These are phyloP conservation scores for Bipolaris victoriae DNA, from an alignment of 2,329 filamentous ascomycete genomes.

Conservation along the genomic window DNA sequence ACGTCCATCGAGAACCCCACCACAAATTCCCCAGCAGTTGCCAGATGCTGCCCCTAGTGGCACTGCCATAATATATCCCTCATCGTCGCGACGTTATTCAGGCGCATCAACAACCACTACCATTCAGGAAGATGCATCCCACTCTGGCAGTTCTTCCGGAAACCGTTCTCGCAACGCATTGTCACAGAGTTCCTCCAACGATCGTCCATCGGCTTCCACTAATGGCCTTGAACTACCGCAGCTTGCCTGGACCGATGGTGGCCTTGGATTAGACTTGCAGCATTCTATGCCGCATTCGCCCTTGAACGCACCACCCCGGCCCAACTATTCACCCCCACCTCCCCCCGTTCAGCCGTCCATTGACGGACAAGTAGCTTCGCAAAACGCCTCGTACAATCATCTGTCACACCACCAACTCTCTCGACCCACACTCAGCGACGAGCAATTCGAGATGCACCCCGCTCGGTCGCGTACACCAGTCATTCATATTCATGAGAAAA, in stretches of 20 bases:
- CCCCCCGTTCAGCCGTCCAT: constrained; percentile 39
- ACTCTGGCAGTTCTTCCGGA: constrained; percentile 42
- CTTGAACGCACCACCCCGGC: constrained; percentile 49
- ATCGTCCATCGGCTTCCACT: constrained; percentile 31
- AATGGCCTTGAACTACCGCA: constrained; percentile 44
- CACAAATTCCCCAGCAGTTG: constrained; percentile 31
- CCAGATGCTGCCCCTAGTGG: constrained; percentile 37
- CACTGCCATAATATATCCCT: constrained; percentile 48
- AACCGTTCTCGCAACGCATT: constrained; percentile 38
- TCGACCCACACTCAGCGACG: constrained; percentile 17
- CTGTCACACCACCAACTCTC: constrained; percentile 20
- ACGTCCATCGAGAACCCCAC: constrained; percentile 26
- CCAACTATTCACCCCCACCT: constrained; percentile 56
- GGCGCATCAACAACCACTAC: constrained; percentile 41
- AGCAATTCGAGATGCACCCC: constrained; percentile 31
- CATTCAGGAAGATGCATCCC: constrained; percentile 42
- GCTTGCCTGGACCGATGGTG: constrained; percentile 45
- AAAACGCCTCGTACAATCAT: constrained; percentile 17
- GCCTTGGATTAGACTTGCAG: constrained; percentile 55
- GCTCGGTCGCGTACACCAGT: constrained; percentile 32
- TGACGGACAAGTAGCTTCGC: constrained; percentile 18
- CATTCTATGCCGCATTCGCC: constrained; percentile 35
- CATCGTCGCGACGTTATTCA: constrained; percentile 44
- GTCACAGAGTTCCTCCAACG: constrained; percentile 46
- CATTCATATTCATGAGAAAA: constrained; percentile 25